Conservation (phyloP, 2,329 filamentous ascomycete genomes). For the Venturia aucupariae region DNA sequence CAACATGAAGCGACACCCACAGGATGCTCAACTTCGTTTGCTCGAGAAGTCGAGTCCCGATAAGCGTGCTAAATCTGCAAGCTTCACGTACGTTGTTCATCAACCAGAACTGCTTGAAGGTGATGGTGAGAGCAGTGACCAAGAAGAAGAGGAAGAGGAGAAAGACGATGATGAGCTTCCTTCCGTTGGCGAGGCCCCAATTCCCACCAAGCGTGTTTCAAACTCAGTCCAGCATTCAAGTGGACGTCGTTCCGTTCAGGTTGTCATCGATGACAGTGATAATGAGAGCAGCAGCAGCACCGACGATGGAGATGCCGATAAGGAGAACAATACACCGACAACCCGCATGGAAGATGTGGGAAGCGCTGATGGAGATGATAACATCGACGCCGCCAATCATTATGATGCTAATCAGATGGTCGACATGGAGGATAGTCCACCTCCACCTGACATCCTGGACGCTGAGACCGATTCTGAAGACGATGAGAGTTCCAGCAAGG, state of each 20-base stretch:
- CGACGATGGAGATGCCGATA: not conserved
- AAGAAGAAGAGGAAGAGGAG: not conserved
- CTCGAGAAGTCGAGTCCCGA: not conserved
- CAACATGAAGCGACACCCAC: slow-evolving; percentile 6
- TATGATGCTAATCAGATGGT: not conserved
- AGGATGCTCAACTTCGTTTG: slow-evolving; percentile 1
- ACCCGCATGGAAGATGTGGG: not conserved
- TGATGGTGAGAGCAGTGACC: not conserved
- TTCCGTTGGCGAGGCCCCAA: not conserved
- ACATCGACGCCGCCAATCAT: not conserved
- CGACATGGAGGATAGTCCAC: not conserved
- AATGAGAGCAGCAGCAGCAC: not conserved
- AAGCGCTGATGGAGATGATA: not conserved
- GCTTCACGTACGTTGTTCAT: not conserved
- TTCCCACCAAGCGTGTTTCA: not conserved
- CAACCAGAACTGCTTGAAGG: not conserved
- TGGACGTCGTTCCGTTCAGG: not conserved
- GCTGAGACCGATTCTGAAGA: not conserved
- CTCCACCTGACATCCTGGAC: not conserved
- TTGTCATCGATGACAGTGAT: not conserved
- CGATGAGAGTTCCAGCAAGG: not conserved
- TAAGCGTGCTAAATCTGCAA: not conserved
- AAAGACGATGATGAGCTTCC: not conserved
- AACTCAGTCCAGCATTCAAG: not conserved
- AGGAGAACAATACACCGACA: not conserved